phyloP scores from a whole-genome alignment of 768 basidiomycete species.

The Pluteus cervinus region DNA sequence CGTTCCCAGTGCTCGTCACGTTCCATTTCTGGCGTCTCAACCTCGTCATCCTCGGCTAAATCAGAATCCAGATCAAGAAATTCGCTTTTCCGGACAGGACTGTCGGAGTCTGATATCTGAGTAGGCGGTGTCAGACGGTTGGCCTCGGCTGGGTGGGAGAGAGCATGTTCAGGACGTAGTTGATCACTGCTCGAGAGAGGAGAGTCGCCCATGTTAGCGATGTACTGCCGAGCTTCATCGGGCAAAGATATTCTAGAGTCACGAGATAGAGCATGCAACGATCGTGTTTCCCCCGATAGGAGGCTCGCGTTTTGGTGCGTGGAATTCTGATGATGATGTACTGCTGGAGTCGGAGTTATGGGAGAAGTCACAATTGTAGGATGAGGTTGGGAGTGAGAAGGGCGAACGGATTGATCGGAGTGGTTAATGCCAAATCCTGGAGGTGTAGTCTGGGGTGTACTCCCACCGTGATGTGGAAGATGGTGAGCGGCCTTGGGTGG shows the following conservation, averaged over 20 bases:
- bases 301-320: too few relatives aligned
- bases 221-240: slow-evolving; percentile 72
- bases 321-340: too few relatives aligned
- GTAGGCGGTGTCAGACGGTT: slow-evolving; percentile 16
- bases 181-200: too few relatives aligned
- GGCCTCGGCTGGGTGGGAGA: too few relatives aligned
- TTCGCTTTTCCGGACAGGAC: slow-evolving; percentile 33
- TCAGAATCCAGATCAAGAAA: slow-evolving; percentile 69
- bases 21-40: slow-evolving; percentile 36
- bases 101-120: slow-evolving; percentile 7
- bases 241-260: slow-evolving; percentile 69
- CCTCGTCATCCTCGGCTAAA: slow-evolving; percentile 42
- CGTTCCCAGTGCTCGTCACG: slow-evolving; percentile 32
- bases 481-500: slow-evolving; percentile 2
- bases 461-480: neutral
- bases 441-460: slow-evolving; percentile 2
- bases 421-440: slow-evolving; percentile 8
- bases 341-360: too few relatives aligned
- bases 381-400: slow-evolving; percentile 9
- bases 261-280: slow-evolving; percentile 44
- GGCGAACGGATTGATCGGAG: slow-evolving; percentile 8
- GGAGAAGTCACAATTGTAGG: slow-evolving; percentile 14
- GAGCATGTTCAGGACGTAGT: too few relatives aligned
- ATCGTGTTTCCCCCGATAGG: too few relatives aligned
- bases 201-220: slow-evolving; percentile 61